Evolutionary conservation across 164 flowering plant species (phyloP).

Genomic region (Dillenia turbinata): DNA sequence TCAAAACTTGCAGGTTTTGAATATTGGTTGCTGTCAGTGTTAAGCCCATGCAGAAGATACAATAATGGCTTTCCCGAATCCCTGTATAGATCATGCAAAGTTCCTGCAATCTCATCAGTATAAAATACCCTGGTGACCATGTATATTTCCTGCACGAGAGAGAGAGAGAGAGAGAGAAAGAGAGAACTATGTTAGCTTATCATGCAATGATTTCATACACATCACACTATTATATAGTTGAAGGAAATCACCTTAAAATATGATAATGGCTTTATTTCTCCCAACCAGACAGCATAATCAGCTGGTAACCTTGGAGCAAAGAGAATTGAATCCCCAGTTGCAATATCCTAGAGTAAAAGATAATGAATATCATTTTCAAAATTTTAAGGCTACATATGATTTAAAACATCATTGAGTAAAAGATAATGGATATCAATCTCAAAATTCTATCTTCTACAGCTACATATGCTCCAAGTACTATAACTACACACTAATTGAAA

Average conservation of each 20-base stretch:
- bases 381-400: background rate
- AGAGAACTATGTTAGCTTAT: no score
- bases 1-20: conserved; percentile 81
- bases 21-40: conserved; percentile 79
- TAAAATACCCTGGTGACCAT: conserved; percentile 51
- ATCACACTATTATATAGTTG: background rate
- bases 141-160: conserved; percentile 61
- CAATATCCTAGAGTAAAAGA: conserved; percentile 47
- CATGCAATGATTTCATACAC: no score
- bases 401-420: conserved; percentile 1
- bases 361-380: background rate
- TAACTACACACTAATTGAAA: no score
- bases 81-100: conserved; percentile 38
- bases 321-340: conserved; percentile 70
- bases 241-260: conserved; percentile 58
- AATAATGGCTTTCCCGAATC: conserved; percentile 57
- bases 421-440: background rate
- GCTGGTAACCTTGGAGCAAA: conserved; percentile 66
- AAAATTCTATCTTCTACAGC: no score
- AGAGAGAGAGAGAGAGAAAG: background rate
- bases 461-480: no score
- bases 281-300: conserved; percentile 45
- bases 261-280: conserved; percentile 71
- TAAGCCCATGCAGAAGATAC: conserved; percentile 81
- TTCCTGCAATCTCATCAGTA: conserved; percentile 62